A percentile compares a stretch with the other conserved stretches of the same genome.
Conservation (phyloP, 768 basidiomycete genomes). For the Trametes cinnabarina region DNA sequence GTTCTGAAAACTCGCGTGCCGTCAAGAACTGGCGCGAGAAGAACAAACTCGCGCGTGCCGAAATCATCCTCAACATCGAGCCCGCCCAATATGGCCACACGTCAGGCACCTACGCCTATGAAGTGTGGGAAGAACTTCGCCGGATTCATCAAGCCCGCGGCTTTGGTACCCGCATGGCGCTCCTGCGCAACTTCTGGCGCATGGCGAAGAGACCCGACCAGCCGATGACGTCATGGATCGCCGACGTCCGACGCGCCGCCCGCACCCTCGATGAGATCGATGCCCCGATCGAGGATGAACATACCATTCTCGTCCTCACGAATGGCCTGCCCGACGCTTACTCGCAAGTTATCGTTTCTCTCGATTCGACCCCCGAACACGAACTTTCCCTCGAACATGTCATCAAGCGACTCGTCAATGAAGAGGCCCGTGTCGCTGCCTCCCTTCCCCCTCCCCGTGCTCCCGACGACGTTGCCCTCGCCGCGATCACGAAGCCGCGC, state of each 20-base stretch:
- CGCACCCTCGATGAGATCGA: not conserved
- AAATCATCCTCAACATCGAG: slow-evolving; percentile 27
- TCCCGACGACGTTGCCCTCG: not conserved
- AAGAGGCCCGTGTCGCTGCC: not conserved
- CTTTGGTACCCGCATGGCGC: slow-evolving; percentile 26
- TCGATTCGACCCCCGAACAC: not conserved
- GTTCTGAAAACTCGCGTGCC: not conserved
- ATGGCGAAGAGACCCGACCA: slow-evolving; percentile 20
- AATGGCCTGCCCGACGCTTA: slow-evolving; percentile 1
- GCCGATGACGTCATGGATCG: slow-evolving; percentile 29
- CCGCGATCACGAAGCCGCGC: slow-evolving; percentile 9
- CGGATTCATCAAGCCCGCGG: slow-evolving; percentile 30
- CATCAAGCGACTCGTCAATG: not conserved
- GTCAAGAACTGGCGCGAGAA: slow-evolving; percentile 9
- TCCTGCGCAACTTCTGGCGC: slow-evolving; percentile 22
- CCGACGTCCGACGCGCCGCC: not conserved
- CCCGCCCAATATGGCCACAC: slow-evolving; percentile 27
- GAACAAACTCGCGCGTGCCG: slow-evolving; percentile 21
- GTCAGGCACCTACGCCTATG: slow-evolving; percentile 12
- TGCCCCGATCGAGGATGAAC: not conserved
- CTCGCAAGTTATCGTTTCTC: not conserved
- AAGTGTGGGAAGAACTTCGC: slow-evolving; percentile 27
- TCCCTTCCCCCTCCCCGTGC: not conserved
- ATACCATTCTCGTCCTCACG: slow-evolving; percentile 4
- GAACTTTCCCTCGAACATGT: not conserved